Percentiles rank a stretch among this genome's conserved stretches.
phyloP scores from a whole-genome alignment of 306 rosid genomes.

The Vigna unguiculata region DNA sequence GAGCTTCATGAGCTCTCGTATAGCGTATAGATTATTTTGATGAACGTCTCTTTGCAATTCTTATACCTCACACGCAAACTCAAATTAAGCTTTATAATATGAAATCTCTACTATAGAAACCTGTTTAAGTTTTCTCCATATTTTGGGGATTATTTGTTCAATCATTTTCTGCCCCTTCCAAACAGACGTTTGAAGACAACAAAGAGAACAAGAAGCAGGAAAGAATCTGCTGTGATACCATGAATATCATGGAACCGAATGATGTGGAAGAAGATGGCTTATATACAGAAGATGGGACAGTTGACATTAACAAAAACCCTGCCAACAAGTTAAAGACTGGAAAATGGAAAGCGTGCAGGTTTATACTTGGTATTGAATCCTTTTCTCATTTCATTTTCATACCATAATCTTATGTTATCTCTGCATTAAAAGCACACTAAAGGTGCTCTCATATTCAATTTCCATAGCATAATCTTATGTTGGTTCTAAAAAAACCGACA shows the following conservation, averaged over 20 bases:
- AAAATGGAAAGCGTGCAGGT: slow-evolving; percentile 77
- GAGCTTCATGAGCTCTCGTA: too few relatives aligned
- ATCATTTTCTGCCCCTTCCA: slow-evolving; percentile 15
- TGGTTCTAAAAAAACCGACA: slow-evolving; percentile 9
- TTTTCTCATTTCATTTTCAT: background rate
- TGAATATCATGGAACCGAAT: slow-evolving; percentile 48
- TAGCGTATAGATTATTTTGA: slow-evolving; percentile 6
- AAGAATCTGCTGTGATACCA: slow-evolving; percentile 21
- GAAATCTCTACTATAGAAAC: background rate
- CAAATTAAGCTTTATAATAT: background rate
- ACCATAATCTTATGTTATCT: background rate
- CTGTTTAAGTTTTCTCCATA: background rate
- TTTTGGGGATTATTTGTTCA: slow-evolving; percentile 1
- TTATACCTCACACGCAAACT: background rate
- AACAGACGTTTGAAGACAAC: background rate
- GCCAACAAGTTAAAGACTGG: slow-evolving; percentile 76
- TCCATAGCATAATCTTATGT: too few relatives aligned
- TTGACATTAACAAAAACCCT: slow-evolving; percentile 58
- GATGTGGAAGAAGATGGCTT: slow-evolving; percentile 56
- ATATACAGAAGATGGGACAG: slow-evolving; percentile 73
- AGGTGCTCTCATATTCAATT: too few relatives aligned
- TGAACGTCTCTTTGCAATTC: background rate
- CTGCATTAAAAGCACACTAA: background rate
- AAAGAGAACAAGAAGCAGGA: slow-evolving; percentile 10
- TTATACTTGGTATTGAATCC: slow-evolving; percentile 67